Base-by-base conservation (phyloP, 2,329 filamentous ascomycete species). In the Penicillium sclerotiorum region DNA sequence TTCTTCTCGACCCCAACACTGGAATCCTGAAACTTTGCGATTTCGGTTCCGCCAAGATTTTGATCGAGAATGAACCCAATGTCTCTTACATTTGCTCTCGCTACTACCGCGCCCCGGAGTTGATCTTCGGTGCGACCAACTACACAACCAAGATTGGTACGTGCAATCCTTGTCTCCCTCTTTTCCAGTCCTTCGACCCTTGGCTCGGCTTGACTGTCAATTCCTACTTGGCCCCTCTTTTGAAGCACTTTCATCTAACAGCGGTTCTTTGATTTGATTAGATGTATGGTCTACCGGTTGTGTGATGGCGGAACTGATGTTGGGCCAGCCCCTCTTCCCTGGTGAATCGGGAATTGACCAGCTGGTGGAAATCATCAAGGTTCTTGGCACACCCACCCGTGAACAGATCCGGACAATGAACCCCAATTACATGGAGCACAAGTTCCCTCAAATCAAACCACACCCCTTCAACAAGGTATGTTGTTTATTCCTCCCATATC, bases 351-450 rank as follows among this genome's bases (percentile, higher is more conserved):
- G 94, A 58, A 99, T 99, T 66, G 94, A 99, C 70, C 94, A 99
- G 72, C 80, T 99, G 41, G 94, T 99, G 38, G 94, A 99, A 75
- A 99, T 99, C 71, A 99, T 99, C 81, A 99, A 99, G 78, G 93
- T 99, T 45, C 79, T 99, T 53, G 94, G 94, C 52, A 99, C 94
- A 15, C 94, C 94, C 15, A 97, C 94, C 28, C 84, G 94, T 58
- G 94, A 99, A 73, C 94, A 99, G 75, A 99, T 99, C 67, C 89
- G 94, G 62, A 99, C 94, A 59, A 99, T 99, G 94, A 99, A 99
- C 75, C 94, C 94, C 52, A 99, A 99, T 76, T 99, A 99, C 76
- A 99, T 99, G 94, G 94, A 99, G 78, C 94, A 99, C 79, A 97
- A 97, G 79, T 99, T 99, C 76, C 94, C 94, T 40, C 94, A 99